phyloP scores from a whole-genome alignment of 495 filamentous ascomycete genomes.

The Penicillium soppii region DNA sequence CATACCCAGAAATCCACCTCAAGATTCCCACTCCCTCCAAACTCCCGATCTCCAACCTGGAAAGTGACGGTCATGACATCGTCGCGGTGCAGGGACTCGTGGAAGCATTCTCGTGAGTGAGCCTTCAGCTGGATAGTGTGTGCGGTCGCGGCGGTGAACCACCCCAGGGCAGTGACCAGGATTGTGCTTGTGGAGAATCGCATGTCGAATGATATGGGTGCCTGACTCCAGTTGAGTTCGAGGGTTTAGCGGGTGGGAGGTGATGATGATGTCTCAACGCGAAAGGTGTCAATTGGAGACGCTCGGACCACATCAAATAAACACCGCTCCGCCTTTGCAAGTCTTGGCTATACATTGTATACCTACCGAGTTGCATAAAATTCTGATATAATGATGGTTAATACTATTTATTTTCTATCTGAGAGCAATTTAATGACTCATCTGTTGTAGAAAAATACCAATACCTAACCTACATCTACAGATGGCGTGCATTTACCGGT shows the following conservation, averaged over 20 bases:
- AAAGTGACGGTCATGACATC: conserved; percentile 99
- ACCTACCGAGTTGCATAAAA: no score
- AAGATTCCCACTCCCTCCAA: conserved; percentile 89
- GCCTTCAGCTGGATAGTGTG: conserved; percentile 95
- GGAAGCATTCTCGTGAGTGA: conserved; percentile 94
- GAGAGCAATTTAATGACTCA: no score
- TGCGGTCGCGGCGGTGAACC: conserved; percentile 62
- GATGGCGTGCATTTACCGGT: no score
- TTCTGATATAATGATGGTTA: no score
- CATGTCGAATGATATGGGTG: conserved; percentile 39
- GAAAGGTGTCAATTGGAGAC: conserved; percentile 45
- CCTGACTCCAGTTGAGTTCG: conserved; percentile 3
- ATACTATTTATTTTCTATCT: no score
- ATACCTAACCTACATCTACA: no score
- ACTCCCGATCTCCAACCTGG: conserved; percentile 96
- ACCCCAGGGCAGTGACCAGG: conserved; percentile 61
- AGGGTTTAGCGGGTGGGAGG: conserved; percentile 9
- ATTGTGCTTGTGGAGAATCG: conserved; percentile 54
- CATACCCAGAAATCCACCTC: conserved; percentile 98
- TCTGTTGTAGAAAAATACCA: no score
- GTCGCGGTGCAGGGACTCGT: conserved; percentile 87
- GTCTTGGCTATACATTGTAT: neutral
- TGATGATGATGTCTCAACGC: conserved; percentile 23
- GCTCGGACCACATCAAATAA: conserved; percentile 40
- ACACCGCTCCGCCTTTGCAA: conserved; percentile 11